These are phyloP conservation scores for Sphagnum magellanicum DNA, from an alignment of 228 moss, liverwort and hornwort species.

Conservation along the genomic window DNA sequence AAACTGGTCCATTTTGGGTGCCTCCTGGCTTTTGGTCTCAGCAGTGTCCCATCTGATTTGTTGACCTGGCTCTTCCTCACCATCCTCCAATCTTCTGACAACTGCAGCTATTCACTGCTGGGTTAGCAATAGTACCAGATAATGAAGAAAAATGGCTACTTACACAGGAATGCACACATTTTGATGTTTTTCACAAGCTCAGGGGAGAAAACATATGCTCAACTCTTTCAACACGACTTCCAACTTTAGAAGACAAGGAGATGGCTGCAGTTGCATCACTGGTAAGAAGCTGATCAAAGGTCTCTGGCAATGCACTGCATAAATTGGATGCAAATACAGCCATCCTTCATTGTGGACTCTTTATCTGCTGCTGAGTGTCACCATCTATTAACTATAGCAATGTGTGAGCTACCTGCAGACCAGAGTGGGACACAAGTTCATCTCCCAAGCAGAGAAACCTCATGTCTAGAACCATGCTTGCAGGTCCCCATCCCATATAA, in stretches of 20 bases:
- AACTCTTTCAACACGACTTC: too few species aligned
- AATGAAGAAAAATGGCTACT: too few species aligned
- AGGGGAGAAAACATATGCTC: background rate
- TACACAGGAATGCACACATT: too few species aligned
- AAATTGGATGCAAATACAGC: slow-evolving; percentile 87
- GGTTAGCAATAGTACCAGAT: slow-evolving; percentile 1
- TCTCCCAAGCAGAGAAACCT: too few species aligned
- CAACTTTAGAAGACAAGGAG: slow-evolving; percentile 8
- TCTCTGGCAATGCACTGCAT: slow-evolving; percentile 84
- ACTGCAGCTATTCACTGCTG: slow-evolving; percentile 2
- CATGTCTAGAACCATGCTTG: too few species aligned
- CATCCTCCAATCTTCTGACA: slow-evolving; percentile 6
- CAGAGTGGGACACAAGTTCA: background rate
- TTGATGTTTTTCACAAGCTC: too few species aligned
- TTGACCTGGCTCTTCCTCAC: slow-evolving; percentile 14
- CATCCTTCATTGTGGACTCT: slow-evolving; percentile 62
- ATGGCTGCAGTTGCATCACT: slow-evolving; percentile 28
- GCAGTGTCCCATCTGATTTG: background rate
- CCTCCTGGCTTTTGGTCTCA: slow-evolving; percentile 9
- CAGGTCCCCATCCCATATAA: too few species aligned
- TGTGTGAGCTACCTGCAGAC: slow-evolving; percentile 78
- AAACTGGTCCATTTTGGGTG: slow-evolving; percentile 11
- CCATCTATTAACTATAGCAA: slow-evolving; percentile 84
- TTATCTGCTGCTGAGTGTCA: slow-evolving; percentile 65
- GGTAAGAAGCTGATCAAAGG: slow-evolving; percentile 64